Conservation (phyloP, 305 asterid genomes). For the Rubia balearica region DNA sequence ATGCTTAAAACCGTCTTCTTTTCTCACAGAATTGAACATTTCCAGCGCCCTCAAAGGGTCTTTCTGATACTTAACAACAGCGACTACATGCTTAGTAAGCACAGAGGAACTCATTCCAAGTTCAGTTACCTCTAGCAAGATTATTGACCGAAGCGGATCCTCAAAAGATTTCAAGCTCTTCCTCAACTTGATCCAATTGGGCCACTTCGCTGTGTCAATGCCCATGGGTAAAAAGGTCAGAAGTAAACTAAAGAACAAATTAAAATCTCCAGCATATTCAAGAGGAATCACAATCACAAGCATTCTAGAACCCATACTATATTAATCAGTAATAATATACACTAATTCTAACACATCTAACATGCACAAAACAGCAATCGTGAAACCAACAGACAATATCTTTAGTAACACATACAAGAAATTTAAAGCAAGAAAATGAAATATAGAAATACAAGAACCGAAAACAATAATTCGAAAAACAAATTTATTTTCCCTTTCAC, state of each 20-base stretch:
- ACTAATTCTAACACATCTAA: not conserved
- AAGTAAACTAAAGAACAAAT: not conserved
- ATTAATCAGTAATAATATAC: not conserved
- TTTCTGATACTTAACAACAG: constrained; percentile 62
- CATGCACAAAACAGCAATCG: not conserved
- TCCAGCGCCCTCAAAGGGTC: constrained; percentile 82
- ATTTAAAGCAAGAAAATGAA: not conserved
- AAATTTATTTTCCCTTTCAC: not conserved
- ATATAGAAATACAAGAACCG: not conserved
- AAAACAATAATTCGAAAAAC: not conserved
- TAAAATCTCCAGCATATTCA: not conserved
- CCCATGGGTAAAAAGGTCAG: not conserved
- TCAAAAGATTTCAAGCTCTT: constrained; percentile 7
- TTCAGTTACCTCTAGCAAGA: constrained; percentile 14
- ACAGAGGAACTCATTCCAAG: constrained; percentile 37
- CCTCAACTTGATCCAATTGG: not conserved
- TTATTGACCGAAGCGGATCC: constrained; percentile 19
- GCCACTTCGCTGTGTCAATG: not conserved
- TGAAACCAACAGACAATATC: too few species aligned
- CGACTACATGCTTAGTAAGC: constrained; percentile 84
- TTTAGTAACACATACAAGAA: not conserved
- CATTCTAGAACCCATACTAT: not conserved
- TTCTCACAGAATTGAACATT: constrained; percentile 69
- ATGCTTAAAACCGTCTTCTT: constrained; percentile 67
- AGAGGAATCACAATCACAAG: not conserved